phyloP scores from a whole-genome alignment of 495 filamentous ascomycete genomes.

The Cryomyces minteri region DNA sequence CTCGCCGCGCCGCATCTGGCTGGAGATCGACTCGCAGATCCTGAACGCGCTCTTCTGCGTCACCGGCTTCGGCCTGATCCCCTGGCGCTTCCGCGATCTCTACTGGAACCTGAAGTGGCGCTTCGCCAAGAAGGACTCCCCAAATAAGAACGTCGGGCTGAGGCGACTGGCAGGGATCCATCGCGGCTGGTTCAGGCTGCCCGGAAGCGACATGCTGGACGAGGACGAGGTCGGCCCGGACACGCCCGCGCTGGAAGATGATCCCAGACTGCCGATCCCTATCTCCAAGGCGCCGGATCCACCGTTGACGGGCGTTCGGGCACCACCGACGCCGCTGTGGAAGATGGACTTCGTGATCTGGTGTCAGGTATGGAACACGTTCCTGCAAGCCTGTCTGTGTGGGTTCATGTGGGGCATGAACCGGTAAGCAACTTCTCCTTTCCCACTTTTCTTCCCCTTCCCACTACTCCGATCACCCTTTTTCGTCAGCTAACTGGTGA shows the following conservation, averaged over 20 bases:
- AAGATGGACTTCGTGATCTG: slow-evolving; percentile 68
- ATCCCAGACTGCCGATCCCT: slow-evolving; percentile 35
- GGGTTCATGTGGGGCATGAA: slow-evolving; percentile 70
- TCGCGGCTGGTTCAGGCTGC: slow-evolving; percentile 48
- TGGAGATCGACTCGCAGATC: slow-evolving; percentile 72
- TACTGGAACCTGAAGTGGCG: slow-evolving; percentile 51
- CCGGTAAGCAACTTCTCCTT: slow-evolving; percentile 12
- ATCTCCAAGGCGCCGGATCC: slow-evolving; percentile 30
- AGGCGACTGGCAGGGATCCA: slow-evolving; percentile 47
- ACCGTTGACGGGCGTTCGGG: slow-evolving; percentile 43
- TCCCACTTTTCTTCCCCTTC: neutral
- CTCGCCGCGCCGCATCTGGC: slow-evolving; percentile 57
- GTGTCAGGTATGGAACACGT: slow-evolving; percentile 55
- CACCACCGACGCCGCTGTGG: slow-evolving; percentile 48
- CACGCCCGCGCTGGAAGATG: slow-evolving; percentile 17
- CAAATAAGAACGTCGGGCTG: slow-evolving; percentile 30
- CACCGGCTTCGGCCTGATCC: slow-evolving; percentile 65
- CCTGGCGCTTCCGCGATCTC: slow-evolving; percentile 70
- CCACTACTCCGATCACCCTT: neutral
- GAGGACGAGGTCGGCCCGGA: slow-evolving; percentile 2
- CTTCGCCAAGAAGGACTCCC: slow-evolving; percentile 12
- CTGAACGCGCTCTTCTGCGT: slow-evolving; percentile 79
- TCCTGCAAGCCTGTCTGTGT: slow-evolving; percentile 50
- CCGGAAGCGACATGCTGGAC: slow-evolving; percentile 27
- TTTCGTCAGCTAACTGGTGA: too few relatives aligned